These are phyloP conservation scores for Fraxinus platypoda DNA, from an alignment of 305 asterid species.

Conservation along the genomic window DNA sequence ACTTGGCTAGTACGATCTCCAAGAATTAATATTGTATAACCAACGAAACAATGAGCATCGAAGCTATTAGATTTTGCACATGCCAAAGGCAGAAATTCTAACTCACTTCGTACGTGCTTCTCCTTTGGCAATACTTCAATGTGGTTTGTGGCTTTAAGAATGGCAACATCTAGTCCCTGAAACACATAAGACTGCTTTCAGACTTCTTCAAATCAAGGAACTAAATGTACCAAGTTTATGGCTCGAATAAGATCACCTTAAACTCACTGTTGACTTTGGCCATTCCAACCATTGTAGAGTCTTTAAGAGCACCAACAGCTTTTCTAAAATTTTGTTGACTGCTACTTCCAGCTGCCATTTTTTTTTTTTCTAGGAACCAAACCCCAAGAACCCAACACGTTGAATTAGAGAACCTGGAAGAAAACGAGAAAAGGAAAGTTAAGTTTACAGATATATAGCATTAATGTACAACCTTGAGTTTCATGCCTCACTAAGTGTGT, in stretches of 20 bases:
- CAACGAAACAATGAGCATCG: background rate
- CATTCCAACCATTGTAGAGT: conserved; percentile 71
- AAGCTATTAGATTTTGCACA: background rate
- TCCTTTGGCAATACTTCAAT: conserved; percentile 69
- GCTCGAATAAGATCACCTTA: conserved; percentile 48
- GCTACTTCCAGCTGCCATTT: conserved; percentile 51
- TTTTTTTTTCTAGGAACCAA: conserved; percentile 19
- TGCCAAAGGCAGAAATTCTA: background rate
- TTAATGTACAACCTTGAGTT: background rate
- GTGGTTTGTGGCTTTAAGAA: conserved; percentile 84
- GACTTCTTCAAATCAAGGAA: conserved; percentile 14
- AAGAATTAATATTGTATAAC: background rate
- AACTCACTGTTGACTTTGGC: conserved; percentile 75
- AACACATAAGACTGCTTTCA: conserved; percentile 18
- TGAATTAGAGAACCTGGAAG: conserved; percentile 26
- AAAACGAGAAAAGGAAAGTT: conserved; percentile 13
- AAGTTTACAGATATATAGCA: background rate
- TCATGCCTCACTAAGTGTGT: background rate
- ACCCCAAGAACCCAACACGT: conserved; percentile 8
- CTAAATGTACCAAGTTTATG: background rate
- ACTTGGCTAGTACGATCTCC: background rate
- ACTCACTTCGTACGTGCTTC: conserved; percentile 79
- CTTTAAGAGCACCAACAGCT: conserved; percentile 70
- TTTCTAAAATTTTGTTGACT: conserved; percentile 50
- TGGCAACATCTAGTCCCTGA: conserved; percentile 64